Conservation (phyloP, 352 stramenopile genomes). For the Thalassiosira ordinaria region DNA sequence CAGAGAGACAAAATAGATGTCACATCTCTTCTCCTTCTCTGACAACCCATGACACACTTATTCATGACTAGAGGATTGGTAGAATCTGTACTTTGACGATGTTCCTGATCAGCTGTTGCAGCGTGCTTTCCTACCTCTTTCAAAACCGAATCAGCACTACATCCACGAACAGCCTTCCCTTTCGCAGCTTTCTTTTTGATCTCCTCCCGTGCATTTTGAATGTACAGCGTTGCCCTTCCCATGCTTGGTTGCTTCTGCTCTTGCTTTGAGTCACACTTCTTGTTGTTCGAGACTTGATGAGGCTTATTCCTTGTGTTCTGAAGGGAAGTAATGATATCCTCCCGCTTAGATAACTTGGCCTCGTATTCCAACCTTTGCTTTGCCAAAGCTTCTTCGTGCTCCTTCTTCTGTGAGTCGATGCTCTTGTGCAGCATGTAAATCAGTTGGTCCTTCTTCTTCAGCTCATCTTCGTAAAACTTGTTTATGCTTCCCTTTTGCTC, state of each 20-base stretch:
- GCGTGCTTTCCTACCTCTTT: neutral
- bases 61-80: too few relatives aligned
- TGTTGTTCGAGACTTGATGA: neutral
- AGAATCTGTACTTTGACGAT: too few relatives aligned
- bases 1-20: too few relatives aligned
- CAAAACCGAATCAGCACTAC: neutral
- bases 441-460: slow-evolving; percentile 26
- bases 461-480: slow-evolving; percentile 10
- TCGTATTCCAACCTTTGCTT: slow-evolving; percentile 13
- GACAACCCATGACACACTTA: too few relatives aligned
- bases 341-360: slow-evolving; percentile 1
- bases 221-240: neutral
- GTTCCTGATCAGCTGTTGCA: too few relatives aligned
- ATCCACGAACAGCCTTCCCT: neutral
- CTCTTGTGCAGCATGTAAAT: slow-evolving; percentile 10
- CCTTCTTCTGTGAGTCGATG: neutral
- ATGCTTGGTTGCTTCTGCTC: neutral
- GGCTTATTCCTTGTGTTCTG: neutral
- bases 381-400: neutral
- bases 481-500: slow-evolving; percentile 3
- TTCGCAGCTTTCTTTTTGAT: neutral
- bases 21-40: too few relatives aligned
- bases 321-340: slow-evolving; percentile 18
- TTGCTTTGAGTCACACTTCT: neutral
- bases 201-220: slow-evolving; percentile 1